Evolutionary conservation across 2,329 filamentous ascomycete species (phyloP).

Genomic region (Fusarium avenaceum): DNA sequence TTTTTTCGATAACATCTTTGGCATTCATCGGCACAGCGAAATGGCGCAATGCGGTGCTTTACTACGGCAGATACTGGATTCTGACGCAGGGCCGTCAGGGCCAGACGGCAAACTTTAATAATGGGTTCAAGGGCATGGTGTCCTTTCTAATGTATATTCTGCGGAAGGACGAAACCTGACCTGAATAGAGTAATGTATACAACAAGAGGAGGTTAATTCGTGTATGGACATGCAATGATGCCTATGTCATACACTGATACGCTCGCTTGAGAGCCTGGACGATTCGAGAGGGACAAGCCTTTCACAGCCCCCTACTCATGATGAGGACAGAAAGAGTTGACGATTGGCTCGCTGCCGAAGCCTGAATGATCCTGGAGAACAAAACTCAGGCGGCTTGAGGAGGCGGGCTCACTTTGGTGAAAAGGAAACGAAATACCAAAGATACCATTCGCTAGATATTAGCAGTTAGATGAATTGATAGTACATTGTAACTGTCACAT

Average conservation of each 20-base stretch:
- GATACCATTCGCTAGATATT: conserved; percentile 58
- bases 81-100: conserved; percentile 49
- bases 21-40: conserved; percentile 59
- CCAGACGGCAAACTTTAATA: conserved; percentile 48
- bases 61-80: conserved; percentile 45
- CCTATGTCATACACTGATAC: conserved; percentile 51
- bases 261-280: conserved; percentile 52
- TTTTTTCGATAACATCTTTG: conserved; percentile 54
- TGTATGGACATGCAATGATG: conserved; percentile 49
- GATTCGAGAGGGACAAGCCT: conserved; percentile 25
- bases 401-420: conserved; percentile 39
- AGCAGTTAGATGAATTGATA: conserved; percentile 51
- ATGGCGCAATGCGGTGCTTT: conserved; percentile 55
- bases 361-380: conserved; percentile 39
- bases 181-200: conserved; percentile 59
- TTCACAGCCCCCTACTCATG: conserved; percentile 37
- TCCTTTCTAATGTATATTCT: conserved; percentile 51
- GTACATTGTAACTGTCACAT: conserved; percentile 35
- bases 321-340: conserved; percentile 37
- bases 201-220: conserved; percentile 54
- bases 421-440: conserved; percentile 51
- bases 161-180: conserved; percentile 44
- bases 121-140: conserved; percentile 42
- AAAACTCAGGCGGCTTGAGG: conserved; percentile 43
- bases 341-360: conserved; percentile 27